Conservation (phyloP, 495 filamentous ascomycete species). For the Cenococcum geophilum region DNA sequence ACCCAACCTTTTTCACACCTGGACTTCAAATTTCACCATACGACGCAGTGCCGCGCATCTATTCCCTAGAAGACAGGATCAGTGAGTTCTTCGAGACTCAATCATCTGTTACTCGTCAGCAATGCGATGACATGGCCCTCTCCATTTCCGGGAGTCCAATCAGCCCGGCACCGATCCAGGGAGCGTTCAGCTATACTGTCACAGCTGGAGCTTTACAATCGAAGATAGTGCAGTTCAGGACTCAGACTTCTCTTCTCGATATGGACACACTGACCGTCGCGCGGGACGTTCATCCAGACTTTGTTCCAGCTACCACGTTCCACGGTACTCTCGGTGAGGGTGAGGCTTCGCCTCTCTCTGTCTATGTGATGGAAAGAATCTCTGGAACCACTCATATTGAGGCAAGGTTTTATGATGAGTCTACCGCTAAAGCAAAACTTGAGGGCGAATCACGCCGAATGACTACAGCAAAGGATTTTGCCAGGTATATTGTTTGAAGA, state of each 20-base stretch:
- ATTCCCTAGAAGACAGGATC: too few species aligned
- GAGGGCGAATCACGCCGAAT: too few species aligned
- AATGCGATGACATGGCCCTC: slow-evolving; percentile 13
- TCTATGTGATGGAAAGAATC: slow-evolving; percentile 6
- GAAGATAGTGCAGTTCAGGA: slow-evolving; percentile 13
- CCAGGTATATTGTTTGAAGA: too few species aligned
- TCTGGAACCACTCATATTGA: slow-evolving; percentile 6
- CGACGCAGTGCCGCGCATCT: too few species aligned
- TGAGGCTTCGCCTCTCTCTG: background rate
- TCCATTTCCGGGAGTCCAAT: slow-evolving; percentile 1
- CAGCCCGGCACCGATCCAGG: slow-evolving; percentile 10
- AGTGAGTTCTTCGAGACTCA: background rate
- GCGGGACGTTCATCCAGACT: background rate
- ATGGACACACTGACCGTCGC: slow-evolving; percentile 3
- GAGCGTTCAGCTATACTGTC: slow-evolving; percentile 14
- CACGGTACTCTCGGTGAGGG: slow-evolving; percentile 3
- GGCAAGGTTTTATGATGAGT: too few species aligned
- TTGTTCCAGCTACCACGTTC: background rate
- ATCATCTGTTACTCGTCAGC: slow-evolving; percentile 4
- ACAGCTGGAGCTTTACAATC: background rate
- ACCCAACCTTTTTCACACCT: too few species aligned
- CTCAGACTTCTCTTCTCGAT: slow-evolving; percentile 1
- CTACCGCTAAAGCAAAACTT: too few species aligned
- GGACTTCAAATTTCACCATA: too few species aligned
- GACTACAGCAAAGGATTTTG: slow-evolving; percentile 5